These are phyloP conservation scores for Russula virescens DNA, from an alignment of 768 basidiomycete genomes.

Conservation along the genomic window DNA sequence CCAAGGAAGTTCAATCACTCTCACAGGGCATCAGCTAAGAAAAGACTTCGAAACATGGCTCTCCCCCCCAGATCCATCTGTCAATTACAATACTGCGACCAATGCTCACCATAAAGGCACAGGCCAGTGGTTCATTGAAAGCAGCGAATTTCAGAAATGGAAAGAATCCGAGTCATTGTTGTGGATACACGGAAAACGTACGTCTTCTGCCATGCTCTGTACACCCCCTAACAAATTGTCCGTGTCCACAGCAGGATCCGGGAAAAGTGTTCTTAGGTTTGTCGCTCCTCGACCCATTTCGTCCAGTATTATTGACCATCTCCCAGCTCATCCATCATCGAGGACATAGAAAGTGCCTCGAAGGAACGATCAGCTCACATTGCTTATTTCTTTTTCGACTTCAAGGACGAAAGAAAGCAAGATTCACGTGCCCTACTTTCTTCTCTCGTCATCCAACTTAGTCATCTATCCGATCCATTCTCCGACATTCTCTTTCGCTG, in stretches of 20 bases:
- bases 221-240: not conserved
- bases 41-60: not conserved
- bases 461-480: not conserved
- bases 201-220: not conserved
- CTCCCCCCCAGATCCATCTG: not conserved
- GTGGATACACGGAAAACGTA: not conserved
- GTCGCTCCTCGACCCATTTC: not conserved
- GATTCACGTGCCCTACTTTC: not conserved
- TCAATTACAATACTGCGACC: not conserved
- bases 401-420: not conserved
- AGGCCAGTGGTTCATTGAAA: not conserved
- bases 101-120: not conserved
- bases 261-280: not conserved
- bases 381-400: not conserved
- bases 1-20: not conserved
- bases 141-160: not conserved
- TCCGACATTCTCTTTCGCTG: not conserved
- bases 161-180: not conserved
- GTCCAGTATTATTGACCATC: not conserved
- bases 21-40: not conserved
- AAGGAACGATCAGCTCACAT: not conserved
- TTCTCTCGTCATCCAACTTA: not conserved
- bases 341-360: not conserved
- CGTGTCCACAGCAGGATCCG: not conserved
- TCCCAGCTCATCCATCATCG: not conserved